These are phyloP conservation scores for Podosphaera aphanis DNA, from an alignment of 2,329 filamentous ascomycete species.

Conservation along the genomic window DNA sequence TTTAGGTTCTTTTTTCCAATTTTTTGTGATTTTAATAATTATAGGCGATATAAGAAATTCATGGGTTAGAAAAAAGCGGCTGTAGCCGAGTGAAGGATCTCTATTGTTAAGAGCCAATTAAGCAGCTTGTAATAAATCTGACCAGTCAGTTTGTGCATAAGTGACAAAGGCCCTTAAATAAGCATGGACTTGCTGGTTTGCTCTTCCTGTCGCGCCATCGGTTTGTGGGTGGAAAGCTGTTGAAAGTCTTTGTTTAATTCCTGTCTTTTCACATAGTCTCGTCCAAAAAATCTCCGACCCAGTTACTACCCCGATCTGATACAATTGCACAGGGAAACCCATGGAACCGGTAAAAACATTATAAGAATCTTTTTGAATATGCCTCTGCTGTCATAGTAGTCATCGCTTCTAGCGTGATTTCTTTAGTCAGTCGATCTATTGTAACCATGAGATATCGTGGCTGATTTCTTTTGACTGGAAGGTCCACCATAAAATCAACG, in stretches of 20 bases:
- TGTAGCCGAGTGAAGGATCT: neutral
- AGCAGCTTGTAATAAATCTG: neutral
- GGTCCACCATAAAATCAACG: no score
- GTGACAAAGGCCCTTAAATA: neutral
- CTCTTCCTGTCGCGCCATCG: neutral
- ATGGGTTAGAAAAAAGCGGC: neutral
- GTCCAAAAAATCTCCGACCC: neutral
- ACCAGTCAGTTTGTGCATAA: neutral
- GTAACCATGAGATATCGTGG: no score
- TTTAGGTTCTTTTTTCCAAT: neutral
- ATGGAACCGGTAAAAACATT: neutral
- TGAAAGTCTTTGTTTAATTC: neutral
- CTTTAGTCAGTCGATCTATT: no score
- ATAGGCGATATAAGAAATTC: neutral
- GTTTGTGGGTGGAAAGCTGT: neutral
- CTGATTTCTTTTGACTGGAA: no score
- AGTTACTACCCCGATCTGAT: neutral
- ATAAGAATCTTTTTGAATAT: neutral
- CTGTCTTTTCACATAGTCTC: neutral
- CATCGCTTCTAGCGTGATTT: neutral
- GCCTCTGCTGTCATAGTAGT: neutral
- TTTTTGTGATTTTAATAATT: neutral
- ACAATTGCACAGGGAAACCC: neutral
- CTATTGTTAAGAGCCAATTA: conserved; percentile 1
- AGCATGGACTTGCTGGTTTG: neutral